These are phyloP conservation scores for Physcomitrium patens DNA, from an alignment of 225 moss, liverwort and hornwort species.

Conservation along the genomic window DNA sequence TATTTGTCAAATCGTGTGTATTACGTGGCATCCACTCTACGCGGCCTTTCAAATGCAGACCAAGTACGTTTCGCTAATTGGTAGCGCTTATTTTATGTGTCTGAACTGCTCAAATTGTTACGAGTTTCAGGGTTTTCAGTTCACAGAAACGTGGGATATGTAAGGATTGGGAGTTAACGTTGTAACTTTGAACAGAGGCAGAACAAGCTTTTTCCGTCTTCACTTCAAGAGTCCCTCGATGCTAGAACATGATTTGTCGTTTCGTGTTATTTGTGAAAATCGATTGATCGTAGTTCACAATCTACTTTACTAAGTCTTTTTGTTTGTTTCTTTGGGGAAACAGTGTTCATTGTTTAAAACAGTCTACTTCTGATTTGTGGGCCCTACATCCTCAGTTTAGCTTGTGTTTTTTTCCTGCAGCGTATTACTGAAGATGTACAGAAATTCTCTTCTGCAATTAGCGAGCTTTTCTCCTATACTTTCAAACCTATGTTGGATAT, in stretches of 20 bases:
- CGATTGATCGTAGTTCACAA: neutral
- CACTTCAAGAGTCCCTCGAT: slow-evolving; percentile 18
- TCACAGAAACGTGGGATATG: neutral
- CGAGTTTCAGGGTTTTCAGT: neutral
- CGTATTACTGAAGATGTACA: slow-evolving; percentile 67
- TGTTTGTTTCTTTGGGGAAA: neutral
- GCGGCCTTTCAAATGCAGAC: slow-evolving; percentile 69
- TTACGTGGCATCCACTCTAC: slow-evolving; percentile 61
- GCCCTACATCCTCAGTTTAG: slow-evolving; percentile 11
- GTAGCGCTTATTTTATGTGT: neutral
- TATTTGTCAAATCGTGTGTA: slow-evolving; percentile 67
- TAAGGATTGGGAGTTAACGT: neutral
- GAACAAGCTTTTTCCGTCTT: neutral
- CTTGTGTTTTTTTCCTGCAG: slow-evolving; percentile 35
- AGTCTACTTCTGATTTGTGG: neutral
- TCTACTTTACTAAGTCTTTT: neutral
- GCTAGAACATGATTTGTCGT: neutral
- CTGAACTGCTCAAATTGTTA: neutral
- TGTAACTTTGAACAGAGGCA: neutral
- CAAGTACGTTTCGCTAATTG: slow-evolving; percentile 45
- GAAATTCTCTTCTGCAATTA: slow-evolving; percentile 53
- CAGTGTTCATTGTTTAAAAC: neutral
- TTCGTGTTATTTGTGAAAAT: slow-evolving; percentile 16
- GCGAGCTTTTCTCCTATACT: slow-evolving; percentile 69
- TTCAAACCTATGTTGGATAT: slow-evolving; percentile 67